Evolutionary conservation across 805 yeast species (phyloP).

Genomic region (Teunomyces funiuensis): DNA sequence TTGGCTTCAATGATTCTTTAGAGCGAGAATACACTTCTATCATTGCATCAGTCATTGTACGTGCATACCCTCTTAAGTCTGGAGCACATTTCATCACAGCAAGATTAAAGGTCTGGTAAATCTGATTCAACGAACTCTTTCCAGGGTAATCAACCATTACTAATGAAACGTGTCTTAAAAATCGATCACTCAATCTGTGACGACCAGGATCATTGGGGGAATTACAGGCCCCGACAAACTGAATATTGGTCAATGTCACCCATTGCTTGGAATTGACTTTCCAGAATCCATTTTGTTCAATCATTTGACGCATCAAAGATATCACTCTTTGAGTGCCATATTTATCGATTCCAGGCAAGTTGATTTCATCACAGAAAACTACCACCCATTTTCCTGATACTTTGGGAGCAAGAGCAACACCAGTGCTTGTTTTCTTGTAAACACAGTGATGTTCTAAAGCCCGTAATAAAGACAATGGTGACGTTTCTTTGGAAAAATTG

Average conservation of each 20-base stretch:
- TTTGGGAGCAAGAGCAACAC: constrained; percentile 57
- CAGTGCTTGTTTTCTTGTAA: constrained; percentile 52
- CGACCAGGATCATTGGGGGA: constrained; percentile 85
- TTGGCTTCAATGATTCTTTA: constrained; percentile 36
- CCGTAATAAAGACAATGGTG: constrained; percentile 57
- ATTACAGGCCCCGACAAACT: constrained; percentile 94
- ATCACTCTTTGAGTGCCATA: constrained; percentile 76
- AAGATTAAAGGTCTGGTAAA: constrained; percentile 58
- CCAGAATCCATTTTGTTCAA: constrained; percentile 82
- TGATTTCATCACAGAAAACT: constrained; percentile 88
- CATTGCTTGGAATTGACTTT: constrained; percentile 56
- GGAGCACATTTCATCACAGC: constrained; percentile 66
- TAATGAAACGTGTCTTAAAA: constrained; percentile 64
- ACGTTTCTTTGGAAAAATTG: constrained; percentile 81
- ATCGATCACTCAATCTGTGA: constrained; percentile 52
- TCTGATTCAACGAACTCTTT: constrained; percentile 55
- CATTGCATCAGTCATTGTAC: constrained; percentile 62
- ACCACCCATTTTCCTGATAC: constrained; percentile 69
- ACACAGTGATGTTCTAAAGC: constrained; percentile 73
- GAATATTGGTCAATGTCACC: constrained; percentile 64
- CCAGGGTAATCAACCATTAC: constrained; percentile 83
- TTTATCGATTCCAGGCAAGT: constrained; percentile 69
- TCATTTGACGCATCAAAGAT: constrained; percentile 68
- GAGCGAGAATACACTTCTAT: constrained; percentile 56
- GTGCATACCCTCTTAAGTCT: constrained; percentile 52